Percentiles rank a stretch among this genome's conserved stretches.
Evolutionary conservation across 768 basidiomycete species (phyloP).

Genomic region (Dendrothele bispora): DNA sequence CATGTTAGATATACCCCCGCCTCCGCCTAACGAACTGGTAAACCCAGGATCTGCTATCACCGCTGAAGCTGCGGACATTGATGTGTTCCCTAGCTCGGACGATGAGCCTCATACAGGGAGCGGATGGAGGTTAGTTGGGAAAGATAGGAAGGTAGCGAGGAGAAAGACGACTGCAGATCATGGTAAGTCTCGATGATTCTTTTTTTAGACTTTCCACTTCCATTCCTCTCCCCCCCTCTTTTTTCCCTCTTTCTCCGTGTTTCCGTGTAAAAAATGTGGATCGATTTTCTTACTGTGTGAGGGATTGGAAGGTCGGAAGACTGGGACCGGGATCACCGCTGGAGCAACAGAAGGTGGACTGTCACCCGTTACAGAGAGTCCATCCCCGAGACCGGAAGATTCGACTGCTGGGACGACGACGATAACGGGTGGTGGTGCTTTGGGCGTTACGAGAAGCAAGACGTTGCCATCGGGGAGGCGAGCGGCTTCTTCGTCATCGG

Average conservation of each 20-base stretch:
- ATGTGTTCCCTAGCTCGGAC: conserved; percentile 43
- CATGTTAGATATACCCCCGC: conserved; percentile 82
- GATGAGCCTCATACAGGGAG: conserved; percentile 47
- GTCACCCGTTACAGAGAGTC: conserved; percentile 49
- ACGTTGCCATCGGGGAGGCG: conserved; percentile 56
- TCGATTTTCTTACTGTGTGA: conserved; percentile 7
- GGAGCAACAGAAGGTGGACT: conserved; percentile 29
- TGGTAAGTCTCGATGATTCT: conserved; percentile 11
- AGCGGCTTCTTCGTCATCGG: conserved; percentile 12
- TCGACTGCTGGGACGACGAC: no score
- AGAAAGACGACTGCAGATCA: conserved; percentile 58
- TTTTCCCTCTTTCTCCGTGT: neutral
- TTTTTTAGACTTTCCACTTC: no score
- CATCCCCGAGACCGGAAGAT: conserved; percentile 28
- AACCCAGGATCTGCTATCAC: conserved; percentile 17
- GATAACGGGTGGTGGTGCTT: conserved; percentile 29
- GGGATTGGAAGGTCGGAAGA: conserved; percentile 4
- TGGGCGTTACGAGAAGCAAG: conserved; percentile 56
- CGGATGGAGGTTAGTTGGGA: conserved; percentile 55
- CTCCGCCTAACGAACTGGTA: conserved; percentile 39
- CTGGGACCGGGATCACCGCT: neutral
- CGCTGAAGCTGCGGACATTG: conserved; percentile 39
- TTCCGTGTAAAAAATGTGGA: neutral
- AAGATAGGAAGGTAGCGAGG: conserved; percentile 45
- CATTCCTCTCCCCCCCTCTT: neutral